A percentile compares a stretch with the other conserved stretches of the same genome.
Evolutionary conservation across 345 rosid genomes (phyloP).

Genomic region (Eucalyptus polybractea): DNA sequence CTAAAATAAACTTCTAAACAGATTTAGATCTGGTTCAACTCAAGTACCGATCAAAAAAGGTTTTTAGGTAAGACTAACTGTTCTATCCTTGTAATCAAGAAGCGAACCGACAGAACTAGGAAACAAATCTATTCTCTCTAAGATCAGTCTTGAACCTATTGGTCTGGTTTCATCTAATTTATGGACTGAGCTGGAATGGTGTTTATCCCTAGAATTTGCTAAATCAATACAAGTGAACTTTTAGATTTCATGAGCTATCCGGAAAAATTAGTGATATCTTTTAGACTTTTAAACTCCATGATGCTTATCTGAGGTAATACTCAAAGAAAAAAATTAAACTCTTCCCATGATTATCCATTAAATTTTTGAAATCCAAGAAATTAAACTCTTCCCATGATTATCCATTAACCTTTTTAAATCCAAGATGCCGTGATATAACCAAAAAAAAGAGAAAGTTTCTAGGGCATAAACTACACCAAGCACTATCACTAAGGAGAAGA

Average conservation of each 20-base stretch:
- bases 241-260: not conserved
- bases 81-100: not conserved
- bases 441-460: not conserved
- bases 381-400: not conserved
- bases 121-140: not conserved
- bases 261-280: not conserved
- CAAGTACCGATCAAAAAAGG: accelerated
- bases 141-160: not conserved
- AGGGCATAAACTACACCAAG: not conserved
- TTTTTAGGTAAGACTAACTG: accelerated
- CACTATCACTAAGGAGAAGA: not conserved
- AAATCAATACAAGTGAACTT: not conserved
- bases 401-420: not conserved
- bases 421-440: not conserved
- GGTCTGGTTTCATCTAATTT: not conserved
- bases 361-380: not conserved
- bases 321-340: not conserved
- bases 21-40: not conserved
- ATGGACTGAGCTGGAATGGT: accelerated
- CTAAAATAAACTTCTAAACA: not conserved
- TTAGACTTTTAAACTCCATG: not conserved
- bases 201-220: not conserved
- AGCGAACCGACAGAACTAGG: accelerated
- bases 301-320: not conserved
- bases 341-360: not conserved